phyloP scores from a whole-genome alignment of 768 basidiomycete genomes.

The Naematelia aurantialba region DNA sequence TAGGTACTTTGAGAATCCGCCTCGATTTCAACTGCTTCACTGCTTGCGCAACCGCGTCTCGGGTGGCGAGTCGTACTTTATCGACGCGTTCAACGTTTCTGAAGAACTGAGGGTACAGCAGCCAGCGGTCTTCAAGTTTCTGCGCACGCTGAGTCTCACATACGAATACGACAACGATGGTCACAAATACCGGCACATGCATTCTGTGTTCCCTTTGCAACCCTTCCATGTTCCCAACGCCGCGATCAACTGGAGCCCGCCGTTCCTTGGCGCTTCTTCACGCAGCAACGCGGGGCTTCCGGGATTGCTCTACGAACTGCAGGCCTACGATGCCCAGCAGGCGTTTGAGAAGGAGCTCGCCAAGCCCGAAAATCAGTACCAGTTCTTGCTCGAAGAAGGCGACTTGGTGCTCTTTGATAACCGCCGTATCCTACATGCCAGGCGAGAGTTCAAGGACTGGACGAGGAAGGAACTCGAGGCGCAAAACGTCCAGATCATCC shows the following conservation, averaged over 20 bases:
- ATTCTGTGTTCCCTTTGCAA: conserved; percentile 58
- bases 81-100: conserved; percentile 65
- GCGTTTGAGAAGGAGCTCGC: conserved; percentile 63
- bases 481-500: conserved; percentile 35
- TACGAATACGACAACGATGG: conserved; percentile 82
- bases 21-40: conserved; percentile 87
- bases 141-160: conserved; percentile 53
- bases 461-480: conserved; percentile 41
- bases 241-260: conserved; percentile 85
- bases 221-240: conserved; percentile 52
- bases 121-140: background rate
- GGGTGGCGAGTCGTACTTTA: conserved; percentile 82
- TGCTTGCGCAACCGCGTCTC: conserved; percentile 77
- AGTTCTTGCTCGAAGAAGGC: conserved; percentile 71
- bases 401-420: conserved; percentile 92
- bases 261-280: conserved; percentile 93
- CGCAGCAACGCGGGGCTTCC: too few species aligned
- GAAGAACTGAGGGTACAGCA: too few species aligned
- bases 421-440: conserved; percentile 77
- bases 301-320: too few species aligned
- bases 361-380: conserved; percentile 56
- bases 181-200: conserved; percentile 69
- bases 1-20: conserved; percentile 88
- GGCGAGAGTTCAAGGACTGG: conserved; percentile 66
- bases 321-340: conserved; percentile 55